Evolutionary conservation across 1,284 basidiomycete genomes (phyloP).

Genomic region (Lentinus polychrous): DNA sequence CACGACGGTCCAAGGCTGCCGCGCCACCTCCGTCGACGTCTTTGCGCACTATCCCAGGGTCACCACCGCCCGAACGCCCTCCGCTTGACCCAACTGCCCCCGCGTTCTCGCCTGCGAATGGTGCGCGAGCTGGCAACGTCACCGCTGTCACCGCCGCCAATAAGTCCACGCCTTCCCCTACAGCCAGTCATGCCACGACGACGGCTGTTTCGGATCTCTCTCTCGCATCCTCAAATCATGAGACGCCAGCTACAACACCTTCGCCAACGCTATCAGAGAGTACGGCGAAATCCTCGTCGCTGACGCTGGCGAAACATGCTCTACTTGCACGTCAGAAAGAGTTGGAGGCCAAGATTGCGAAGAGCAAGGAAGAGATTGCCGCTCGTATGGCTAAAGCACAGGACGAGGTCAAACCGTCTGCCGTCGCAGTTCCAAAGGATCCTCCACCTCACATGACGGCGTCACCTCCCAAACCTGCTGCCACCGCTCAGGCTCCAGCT

Average conservation of each 20-base stretch:
- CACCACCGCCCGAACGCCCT: not conserved
- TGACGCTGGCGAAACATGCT: conserved; percentile 26
- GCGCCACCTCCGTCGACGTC: not conserved
- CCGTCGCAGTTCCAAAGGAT: not conserved
- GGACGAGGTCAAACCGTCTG: not conserved
- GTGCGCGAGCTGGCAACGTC: not conserved
- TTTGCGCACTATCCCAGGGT: not conserved
- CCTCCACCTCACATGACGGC: not conserved
- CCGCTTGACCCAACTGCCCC: not conserved
- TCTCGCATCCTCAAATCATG: not conserved
- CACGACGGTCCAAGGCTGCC: not conserved
- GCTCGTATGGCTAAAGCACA: not conserved
- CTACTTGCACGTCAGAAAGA: conserved; percentile 34
- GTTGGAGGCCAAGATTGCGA: conserved; percentile 34
- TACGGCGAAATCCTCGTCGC: conserved; percentile 32
- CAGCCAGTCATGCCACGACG: not conserved
- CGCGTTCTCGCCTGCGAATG: not conserved
- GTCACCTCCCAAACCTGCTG: not conserved
- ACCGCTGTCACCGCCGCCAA: not conserved
- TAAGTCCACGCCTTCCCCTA: not conserved
- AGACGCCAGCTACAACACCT: not conserved
- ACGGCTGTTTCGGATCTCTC: not conserved
- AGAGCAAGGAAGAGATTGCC: conserved; percentile 28
- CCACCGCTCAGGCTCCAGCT: not conserved
- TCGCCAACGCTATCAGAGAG: conserved; percentile 23